Base-by-base conservation (phyloP, 441 rosid genomes). In the Populus hybrid region DNA sequence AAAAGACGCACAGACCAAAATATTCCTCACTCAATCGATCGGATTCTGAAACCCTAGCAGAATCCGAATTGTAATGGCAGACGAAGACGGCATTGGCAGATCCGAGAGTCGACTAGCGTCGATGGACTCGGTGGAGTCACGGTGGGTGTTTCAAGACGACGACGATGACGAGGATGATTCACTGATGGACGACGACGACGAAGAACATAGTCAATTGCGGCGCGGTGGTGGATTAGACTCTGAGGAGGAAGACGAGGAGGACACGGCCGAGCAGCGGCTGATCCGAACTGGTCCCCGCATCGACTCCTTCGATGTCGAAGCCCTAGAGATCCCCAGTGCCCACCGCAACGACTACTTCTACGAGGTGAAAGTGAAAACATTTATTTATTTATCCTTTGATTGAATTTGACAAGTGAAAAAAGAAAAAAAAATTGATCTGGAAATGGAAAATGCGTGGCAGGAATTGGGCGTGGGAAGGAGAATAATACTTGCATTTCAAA, bases 301-400 rank as follows among this genome's bases (percentile, higher is more conserved):
- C 68, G 99, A 95, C 79, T 95, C 97, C 24, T 95, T 95, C 78
- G 98, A 95, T 81, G 99, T 94, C 10, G 99, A 95, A 81, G 99
- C 99, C 14, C 94, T 94, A 26, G 99, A 95, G 82, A 90, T 94
- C 78, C 98, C 97, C 2, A 91, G 97, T 28, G 93, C 90, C 38
- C 90, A 85, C 2, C 87, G 94, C 77, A 88, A 85, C 66, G 89
- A 94, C 66, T 91, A 86, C 46, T 65, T 6, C 24, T 75, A 71
- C 81, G 97, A 95, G 98, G 32, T 30, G 32, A 30, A 30, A 30
- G 99, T 89, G 32, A 77, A 35, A 10, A 5, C 5, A 24, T 11
- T 30, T 30, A 4, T 30, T 23, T 65, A 24, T 24, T 65, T 24
- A 12, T 65, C 16, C 1, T 24, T 12, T 23, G 32, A 23, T 70